Evolutionary conservation across 2,329 filamentous ascomycete genomes (phyloP).

Genomic region (Thermochaetoides dissita): DNA sequence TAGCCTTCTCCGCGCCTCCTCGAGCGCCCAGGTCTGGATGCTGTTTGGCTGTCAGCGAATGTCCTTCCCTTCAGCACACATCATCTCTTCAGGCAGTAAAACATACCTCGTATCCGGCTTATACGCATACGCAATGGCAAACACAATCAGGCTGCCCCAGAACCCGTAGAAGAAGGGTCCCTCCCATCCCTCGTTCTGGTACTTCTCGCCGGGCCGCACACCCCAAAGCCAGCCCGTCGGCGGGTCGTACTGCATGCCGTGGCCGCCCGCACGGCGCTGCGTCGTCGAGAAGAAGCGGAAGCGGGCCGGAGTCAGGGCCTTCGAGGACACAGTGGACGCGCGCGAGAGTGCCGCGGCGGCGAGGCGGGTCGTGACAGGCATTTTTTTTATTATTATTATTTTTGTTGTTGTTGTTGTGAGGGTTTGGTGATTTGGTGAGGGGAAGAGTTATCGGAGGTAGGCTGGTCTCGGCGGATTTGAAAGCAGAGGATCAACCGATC

Average conservation of each 20-base stretch:
- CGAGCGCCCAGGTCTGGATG: conserved; percentile 98
- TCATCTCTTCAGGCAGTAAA: conserved; percentile 5
- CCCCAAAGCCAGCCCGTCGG: conserved; percentile 88
- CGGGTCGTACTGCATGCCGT: conserved; percentile 61
- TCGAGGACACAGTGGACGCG: too few species aligned
- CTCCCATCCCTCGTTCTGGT: conserved; percentile 95
- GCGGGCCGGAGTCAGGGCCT: too few species aligned
- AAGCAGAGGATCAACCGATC: too few species aligned
- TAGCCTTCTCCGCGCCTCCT: conserved; percentile 88
- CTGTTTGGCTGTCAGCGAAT: conserved; percentile 32
- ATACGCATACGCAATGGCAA: conserved; percentile 73
- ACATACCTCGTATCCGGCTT: conserved; percentile 98
- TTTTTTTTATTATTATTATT: too few species aligned
- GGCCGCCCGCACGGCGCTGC: conserved; percentile 24
- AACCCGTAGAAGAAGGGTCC: conserved; percentile 72
- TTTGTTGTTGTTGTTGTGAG: too few species aligned
- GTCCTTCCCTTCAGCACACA: background rate
- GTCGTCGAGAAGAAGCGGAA: conserved; percentile 28
- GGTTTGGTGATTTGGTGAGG: too few species aligned
- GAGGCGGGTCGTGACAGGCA: too few species aligned
- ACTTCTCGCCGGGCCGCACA: conserved; percentile 87
- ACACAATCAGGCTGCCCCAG: conserved; percentile 60
- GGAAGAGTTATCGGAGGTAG: too few species aligned
- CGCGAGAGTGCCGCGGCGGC: too few species aligned
- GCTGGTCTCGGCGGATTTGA: too few species aligned